Percentiles rank a stretch among this genome's conserved stretches.
Conservation (phyloP, 305 asterid species). For the Solanum hybrid region DNA sequence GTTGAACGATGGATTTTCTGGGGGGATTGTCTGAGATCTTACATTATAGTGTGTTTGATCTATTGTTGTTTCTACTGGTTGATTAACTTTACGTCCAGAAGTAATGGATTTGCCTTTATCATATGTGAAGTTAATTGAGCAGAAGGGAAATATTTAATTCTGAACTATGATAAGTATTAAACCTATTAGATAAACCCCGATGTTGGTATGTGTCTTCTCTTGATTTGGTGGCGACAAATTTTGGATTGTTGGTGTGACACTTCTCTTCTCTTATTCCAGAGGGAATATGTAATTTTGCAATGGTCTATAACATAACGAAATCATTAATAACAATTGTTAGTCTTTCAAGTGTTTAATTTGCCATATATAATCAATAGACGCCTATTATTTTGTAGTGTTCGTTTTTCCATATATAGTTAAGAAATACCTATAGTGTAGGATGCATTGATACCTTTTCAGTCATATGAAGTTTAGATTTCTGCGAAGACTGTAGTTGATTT, state of each 20-base stretch:
- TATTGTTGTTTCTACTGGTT: neutral
- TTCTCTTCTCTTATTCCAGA: neutral
- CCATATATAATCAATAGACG: neutral
- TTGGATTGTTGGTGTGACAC: neutral
- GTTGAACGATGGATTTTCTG: neutral
- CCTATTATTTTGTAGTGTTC: neutral
- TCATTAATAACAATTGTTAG: neutral
- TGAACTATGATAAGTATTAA: no score
- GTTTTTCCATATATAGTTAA: neutral
- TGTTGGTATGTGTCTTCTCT: neutral
- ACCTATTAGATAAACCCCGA: neutral
- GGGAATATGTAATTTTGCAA: neutral
- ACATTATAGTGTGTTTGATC: neutral
- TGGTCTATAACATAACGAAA: neutral
- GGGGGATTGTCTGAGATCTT: neutral
- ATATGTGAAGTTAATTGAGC: no score
- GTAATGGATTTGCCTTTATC: neutral
- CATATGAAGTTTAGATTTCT: neutral
- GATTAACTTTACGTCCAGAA: no score
- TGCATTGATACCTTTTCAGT: neutral
- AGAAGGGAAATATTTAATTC: no score
- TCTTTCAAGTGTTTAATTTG: neutral
- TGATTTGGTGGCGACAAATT: neutral
- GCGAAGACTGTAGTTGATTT: neutral
- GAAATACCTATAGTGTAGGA: neutral